Evolutionary conservation across 345 rosid genomes (phyloP).

Genomic region (Gossypium longicalyx): DNA sequence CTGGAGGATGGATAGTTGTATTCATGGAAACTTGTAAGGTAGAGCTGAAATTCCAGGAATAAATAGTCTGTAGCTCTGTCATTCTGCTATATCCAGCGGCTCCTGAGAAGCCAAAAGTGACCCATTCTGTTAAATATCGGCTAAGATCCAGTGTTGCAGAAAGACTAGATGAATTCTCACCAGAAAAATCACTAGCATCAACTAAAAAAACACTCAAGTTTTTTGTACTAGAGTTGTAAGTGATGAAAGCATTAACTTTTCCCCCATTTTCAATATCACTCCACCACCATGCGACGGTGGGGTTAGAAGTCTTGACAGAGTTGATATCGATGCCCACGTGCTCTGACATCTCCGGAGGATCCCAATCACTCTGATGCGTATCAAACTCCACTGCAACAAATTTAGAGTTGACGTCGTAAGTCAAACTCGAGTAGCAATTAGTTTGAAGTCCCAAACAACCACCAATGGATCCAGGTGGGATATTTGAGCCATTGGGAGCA

Average conservation of each 20-base stretch:
- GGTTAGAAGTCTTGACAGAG: neutral
- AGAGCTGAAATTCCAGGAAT: constrained; percentile 36
- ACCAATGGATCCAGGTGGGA: constrained; percentile 28
- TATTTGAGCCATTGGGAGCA: constrained; percentile 21
- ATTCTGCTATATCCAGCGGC: neutral
- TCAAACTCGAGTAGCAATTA: neutral
- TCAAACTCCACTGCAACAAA: constrained; percentile 42
- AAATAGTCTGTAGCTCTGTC: constrained; percentile 23
- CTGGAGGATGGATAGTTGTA: neutral
- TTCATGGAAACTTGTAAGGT: neutral
- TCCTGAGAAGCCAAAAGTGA: constrained; percentile 45
- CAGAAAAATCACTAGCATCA: constrained; percentile 13
- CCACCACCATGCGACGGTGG: neutral
- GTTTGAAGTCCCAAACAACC: constrained; percentile 35
- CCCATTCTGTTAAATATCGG: constrained; percentile 35
- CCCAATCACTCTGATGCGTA: neutral
- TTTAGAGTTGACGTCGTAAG: neutral
- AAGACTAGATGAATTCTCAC: constrained; percentile 25
- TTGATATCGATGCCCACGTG: constrained; percentile 41
- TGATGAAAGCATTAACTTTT: constrained; percentile 21
- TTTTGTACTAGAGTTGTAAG: constrained; percentile 32
- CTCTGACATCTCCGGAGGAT: constrained; percentile 12
- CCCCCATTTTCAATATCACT: neutral
- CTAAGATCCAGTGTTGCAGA: constrained; percentile 35
- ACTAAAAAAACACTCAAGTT: constrained; percentile 44